Percentiles rank a stretch among this genome's conserved stretches.
These are phyloP conservation scores for Catenaria anguillulae DNA, from an alignment of 371 early-diverging fungal species.

Conservation along the genomic window DNA sequence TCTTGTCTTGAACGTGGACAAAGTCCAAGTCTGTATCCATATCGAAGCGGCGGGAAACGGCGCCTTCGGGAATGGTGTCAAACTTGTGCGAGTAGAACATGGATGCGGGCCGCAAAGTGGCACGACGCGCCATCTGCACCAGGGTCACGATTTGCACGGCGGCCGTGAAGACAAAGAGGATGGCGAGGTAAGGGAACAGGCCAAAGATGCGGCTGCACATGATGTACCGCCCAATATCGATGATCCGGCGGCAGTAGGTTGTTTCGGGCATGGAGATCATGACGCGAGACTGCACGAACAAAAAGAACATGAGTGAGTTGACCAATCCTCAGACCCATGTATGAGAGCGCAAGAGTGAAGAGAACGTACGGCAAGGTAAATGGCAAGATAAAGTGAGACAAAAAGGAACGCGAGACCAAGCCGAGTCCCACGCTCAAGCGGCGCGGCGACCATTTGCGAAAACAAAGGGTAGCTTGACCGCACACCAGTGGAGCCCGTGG, in stretches of 20 bases:
- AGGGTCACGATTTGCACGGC: not conserved
- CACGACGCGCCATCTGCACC: too few relatives aligned
- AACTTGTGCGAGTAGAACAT: not conserved
- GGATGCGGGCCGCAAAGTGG: not conserved
- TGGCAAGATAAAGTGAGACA: not conserved
- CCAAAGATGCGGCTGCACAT: not conserved
- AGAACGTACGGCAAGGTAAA: not conserved
- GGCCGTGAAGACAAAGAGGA: not conserved
- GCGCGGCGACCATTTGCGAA: not conserved
- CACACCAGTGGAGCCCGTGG: not conserved
- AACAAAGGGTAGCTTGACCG: not conserved
- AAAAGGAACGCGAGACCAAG: not conserved
- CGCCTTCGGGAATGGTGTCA: too few relatives aligned
- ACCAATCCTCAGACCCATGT: too few relatives aligned
- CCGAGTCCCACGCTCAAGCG: not conserved
- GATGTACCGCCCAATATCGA: not conserved
- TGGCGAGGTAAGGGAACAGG: not conserved
- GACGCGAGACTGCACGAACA: too few relatives aligned
- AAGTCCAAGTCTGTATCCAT: not conserved
- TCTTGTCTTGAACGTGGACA: too few relatives aligned
- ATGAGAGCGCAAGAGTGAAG: too few relatives aligned
- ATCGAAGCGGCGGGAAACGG: not conserved
- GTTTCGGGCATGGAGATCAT: not conserved
- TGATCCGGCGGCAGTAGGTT: not conserved
- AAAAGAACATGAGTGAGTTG: too few relatives aligned